Conservation (phyloP, 768 basidiomycete species). For the Trametes cingulata region DNA sequence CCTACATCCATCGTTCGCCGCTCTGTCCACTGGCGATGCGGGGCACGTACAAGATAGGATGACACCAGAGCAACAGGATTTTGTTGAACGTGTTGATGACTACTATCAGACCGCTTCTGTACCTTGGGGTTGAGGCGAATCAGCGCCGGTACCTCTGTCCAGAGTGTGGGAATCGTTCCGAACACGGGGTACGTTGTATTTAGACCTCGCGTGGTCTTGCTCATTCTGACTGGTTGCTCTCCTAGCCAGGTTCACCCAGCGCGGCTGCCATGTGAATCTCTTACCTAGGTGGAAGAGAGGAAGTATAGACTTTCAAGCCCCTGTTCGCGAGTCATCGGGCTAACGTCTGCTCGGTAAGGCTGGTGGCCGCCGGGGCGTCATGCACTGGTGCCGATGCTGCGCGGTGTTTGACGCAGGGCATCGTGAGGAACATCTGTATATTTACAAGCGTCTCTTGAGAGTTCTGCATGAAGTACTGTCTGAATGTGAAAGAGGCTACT, state of each 20-base stretch:
- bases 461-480: too few relatives aligned
- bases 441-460: background rate
- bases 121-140: background rate
- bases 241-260: background rate
- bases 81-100: background rate
- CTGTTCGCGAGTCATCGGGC: constrained; percentile 5
- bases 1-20: background rate
- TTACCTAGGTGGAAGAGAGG: background rate
- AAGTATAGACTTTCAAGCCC: constrained; percentile 9
- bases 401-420: background rate
- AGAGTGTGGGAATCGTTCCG: background rate
- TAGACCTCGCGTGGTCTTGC: background rate
- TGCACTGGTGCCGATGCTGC: background rate
- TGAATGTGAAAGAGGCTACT: too few relatives aligned
- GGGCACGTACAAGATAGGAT: background rate
- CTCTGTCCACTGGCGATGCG: background rate
- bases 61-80: background rate
- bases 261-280: constrained; percentile 10
- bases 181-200: constrained; percentile 5
- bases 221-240: background rate
- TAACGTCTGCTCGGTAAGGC: background rate
- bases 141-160: background rate
- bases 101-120: background rate
- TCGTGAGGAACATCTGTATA: background rate
- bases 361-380: background rate